phyloP scores from a whole-genome alignment of 208 protist genomes.

The Trypanosoma brucei region DNA sequence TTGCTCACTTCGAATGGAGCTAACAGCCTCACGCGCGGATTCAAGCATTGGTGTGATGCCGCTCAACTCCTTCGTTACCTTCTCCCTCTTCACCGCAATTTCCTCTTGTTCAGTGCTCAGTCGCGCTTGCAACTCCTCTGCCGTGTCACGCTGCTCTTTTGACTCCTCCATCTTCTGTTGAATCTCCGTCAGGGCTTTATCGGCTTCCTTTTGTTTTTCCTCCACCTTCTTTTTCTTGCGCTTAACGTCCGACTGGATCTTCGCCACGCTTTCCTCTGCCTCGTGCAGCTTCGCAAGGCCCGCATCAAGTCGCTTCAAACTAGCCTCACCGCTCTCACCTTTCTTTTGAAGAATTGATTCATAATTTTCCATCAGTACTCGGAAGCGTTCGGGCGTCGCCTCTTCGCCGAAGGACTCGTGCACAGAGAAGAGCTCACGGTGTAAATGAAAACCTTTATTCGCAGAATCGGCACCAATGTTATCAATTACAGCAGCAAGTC shows the following conservation, averaged over 20 bases:
- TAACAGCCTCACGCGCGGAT: slow-evolving; percentile 91
- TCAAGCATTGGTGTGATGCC: slow-evolving; percentile 94
- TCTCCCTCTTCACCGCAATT: slow-evolving; percentile 67
- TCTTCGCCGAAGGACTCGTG: slow-evolving; percentile 60
- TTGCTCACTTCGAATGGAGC: slow-evolving; percentile 88
- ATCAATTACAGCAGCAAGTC: slow-evolving; percentile 67
- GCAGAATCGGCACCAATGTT: slow-evolving; percentile 49
- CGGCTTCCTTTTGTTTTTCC: slow-evolving; percentile 91
- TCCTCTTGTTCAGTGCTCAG: slow-evolving; percentile 89
- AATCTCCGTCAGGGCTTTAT: slow-evolving; percentile 93
- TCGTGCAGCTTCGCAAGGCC: slow-evolving; percentile 94
- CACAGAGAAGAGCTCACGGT: slow-evolving; percentile 81
- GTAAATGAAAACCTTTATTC: slow-evolving; percentile 78
- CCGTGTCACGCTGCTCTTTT: slow-evolving; percentile 88
- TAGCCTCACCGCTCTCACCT: slow-evolving; percentile 62
- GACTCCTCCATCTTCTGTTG: slow-evolving; percentile 93
- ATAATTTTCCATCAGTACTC: slow-evolving; percentile 86
- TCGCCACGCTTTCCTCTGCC: slow-evolving; percentile 88
- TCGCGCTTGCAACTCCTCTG: slow-evolving; percentile 76
- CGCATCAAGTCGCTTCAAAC: slow-evolving; percentile 77
- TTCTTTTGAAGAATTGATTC: slow-evolving; percentile 67
- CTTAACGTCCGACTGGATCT: slow-evolving; percentile 85
- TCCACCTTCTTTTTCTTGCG: slow-evolving; percentile 88
- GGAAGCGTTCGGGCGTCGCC: slow-evolving; percentile 83
- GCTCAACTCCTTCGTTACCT: slow-evolving; percentile 91